phyloP scores from a whole-genome alignment of 306 rosid genomes.

The Fagus crenata region DNA sequence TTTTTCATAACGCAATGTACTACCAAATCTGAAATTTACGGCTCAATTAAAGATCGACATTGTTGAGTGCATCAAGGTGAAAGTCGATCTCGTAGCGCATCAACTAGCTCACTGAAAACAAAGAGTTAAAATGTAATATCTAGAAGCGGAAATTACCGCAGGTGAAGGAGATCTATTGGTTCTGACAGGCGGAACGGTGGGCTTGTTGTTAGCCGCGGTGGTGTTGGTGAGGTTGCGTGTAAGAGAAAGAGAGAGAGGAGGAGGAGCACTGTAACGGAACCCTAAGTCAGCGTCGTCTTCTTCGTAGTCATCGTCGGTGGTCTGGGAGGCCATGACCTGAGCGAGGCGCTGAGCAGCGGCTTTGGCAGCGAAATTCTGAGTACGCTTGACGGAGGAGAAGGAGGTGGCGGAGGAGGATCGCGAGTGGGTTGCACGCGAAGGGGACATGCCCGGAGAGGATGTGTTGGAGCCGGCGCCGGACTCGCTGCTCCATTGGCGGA shows the following conservation, averaged over 20 bases:
- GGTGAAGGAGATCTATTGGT: conserved; percentile 69
- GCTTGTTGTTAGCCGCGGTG: conserved; percentile 28
- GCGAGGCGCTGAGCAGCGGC: conserved; percentile 99
- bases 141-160: conserved; percentile 43
- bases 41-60: not conserved
- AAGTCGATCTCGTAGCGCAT: conserved; percentile 3
- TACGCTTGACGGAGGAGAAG: conserved; percentile 77
- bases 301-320: conserved; percentile 55
- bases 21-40: not conserved
- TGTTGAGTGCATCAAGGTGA: conserved; percentile 10
- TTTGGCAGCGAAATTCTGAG: conserved; percentile 92
- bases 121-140: not conserved
- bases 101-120: not conserved
- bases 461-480: conserved; percentile 27
- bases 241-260: conserved; percentile 68
- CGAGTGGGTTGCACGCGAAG: conserved; percentile 64
- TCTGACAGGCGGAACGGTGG: conserved; percentile 37
- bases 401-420: conserved; percentile 82
- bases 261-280: conserved; percentile 91
- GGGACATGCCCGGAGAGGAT: conserved; percentile 56
- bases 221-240: conserved; percentile 17
- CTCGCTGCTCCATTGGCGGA: conserved; percentile 54
- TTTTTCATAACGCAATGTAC: not conserved
- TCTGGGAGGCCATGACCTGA: conserved; percentile 96
- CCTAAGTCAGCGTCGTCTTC: conserved; percentile 74